Evolutionary conservation across 2,329 filamentous ascomycete genomes (phyloP).

Genomic region (Cladosporium velox): DNA sequence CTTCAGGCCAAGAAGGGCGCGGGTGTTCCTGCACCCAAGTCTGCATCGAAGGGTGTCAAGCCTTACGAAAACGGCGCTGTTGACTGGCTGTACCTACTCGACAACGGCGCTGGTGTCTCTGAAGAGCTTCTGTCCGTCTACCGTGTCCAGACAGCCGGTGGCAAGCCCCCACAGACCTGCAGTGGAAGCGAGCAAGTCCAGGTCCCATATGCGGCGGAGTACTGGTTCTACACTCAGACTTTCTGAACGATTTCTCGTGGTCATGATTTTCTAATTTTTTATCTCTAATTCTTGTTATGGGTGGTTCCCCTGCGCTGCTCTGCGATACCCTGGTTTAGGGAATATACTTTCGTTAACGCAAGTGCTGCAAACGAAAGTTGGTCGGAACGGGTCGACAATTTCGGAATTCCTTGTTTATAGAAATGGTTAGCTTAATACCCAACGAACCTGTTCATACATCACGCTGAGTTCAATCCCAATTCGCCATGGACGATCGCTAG

Average conservation of each 20-base stretch:
- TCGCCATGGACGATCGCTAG: background rate
- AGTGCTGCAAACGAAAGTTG: conserved; percentile 23
- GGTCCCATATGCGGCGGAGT: conserved; percentile 50
- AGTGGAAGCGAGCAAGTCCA: conserved; percentile 35
- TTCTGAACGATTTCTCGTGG: conserved; percentile 9
- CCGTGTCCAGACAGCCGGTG: conserved; percentile 52
- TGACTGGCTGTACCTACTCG: conserved; percentile 50
- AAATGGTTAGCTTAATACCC: background rate
- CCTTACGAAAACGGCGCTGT: conserved; percentile 42
- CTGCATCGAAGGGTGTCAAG: conserved; percentile 41
- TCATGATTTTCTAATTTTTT: conserved; percentile 10
- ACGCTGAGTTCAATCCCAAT: background rate
- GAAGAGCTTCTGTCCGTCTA: conserved; percentile 49
- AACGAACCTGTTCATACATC: background rate
- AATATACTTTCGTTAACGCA: conserved; percentile 22
- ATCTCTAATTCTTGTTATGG: background rate
- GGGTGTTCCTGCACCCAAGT: conserved; percentile 54
- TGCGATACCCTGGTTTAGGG: conserved; percentile 14
- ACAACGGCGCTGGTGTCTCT: conserved; percentile 40
- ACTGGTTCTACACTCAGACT: conserved; percentile 47
- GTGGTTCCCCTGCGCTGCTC: conserved; percentile 6
- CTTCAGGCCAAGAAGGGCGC: conserved; percentile 53
- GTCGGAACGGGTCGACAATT: conserved; percentile 2
- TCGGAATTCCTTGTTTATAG: background rate
- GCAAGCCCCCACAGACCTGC: conserved; percentile 44